Evolutionary conservation across 176 grass and related monocot species (phyloP), one percentile per base, ranked within the genome.

Genomic region (Pontederia crassipes): DNA sequence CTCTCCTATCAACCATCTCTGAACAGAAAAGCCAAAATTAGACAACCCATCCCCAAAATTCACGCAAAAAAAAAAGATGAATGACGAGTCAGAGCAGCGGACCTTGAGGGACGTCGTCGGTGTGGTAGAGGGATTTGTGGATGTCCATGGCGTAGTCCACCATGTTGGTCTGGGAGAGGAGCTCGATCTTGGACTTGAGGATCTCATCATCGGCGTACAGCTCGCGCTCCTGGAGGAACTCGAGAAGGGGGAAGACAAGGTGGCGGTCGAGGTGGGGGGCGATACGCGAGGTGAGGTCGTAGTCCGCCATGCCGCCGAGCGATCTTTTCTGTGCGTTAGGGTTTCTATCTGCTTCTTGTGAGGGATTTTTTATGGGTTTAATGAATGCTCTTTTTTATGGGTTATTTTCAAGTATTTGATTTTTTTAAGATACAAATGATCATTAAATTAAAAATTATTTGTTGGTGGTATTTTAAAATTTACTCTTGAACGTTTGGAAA

Each of bases 111-210:
- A 91, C 93, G 14, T 97, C 81, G 3, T 85, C 87, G 28, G 93
- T 88, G 28, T 73, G 81, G 56, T 91, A 78, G 45, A 91, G 93
- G 13, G 87, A 82, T 80, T 85, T 97, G 73, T 91, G 87, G 65
- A 91, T 91, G 72, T 97, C 93, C 87, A 97, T 91, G 66, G 93
- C 87, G 62, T 97, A 91, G 62, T 91, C 93, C 35, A 97, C 93
- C 93, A 97, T 97, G 76, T 91, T 97, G 28, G 93, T 91, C 66
- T 89, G 83, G 76, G 78, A 73, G 76, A 97, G 87, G 53, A 97
- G 87, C 46, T 76, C 70, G 73, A 97, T 88, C 78, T 97, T 97
- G 28, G 76, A 87, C 79, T 85, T 79, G 10, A 86, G 86, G 67
- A 97, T 85, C 78, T 91, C 81, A 2, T 73, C 67, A 59, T 88